Evolutionary conservation across 495 filamentous ascomycete genomes (phyloP).

Genomic region (Daldinia grandis): DNA sequence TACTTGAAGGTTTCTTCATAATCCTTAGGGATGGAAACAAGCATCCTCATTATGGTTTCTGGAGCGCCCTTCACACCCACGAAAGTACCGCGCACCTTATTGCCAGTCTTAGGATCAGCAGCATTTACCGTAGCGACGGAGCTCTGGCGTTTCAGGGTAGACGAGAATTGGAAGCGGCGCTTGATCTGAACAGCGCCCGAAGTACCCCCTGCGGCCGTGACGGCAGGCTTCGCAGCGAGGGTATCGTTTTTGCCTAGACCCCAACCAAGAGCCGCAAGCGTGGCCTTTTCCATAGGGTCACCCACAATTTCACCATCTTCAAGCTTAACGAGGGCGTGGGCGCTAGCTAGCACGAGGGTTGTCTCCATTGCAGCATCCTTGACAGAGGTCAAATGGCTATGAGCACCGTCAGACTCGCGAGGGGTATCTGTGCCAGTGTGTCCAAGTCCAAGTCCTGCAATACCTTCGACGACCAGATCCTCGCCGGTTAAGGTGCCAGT

Average conservation of each 20-base stretch:
- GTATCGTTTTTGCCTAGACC: conserved; percentile 86
- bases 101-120: conserved; percentile 71
- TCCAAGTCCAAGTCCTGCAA: conserved; percentile 84
- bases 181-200: conserved; percentile 83
- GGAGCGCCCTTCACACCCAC: conserved; percentile 96
- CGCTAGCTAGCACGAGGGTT: conserved; percentile 91
- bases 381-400: conserved; percentile 74
- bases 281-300: conserved; percentile 99
- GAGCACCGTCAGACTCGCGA: conserved; percentile 76
- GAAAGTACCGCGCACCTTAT: conserved; percentile 81
- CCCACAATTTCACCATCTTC: conserved; percentile 98
- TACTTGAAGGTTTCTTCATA: conserved; percentile 99
- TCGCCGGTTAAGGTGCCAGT: conserved; percentile 97
- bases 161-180: conserved; percentile 98
- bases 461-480: conserved; percentile 95
- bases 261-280: conserved; percentile 89
- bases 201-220: conserved; percentile 54
- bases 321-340: conserved; percentile 92
- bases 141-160: conserved; percentile 92
- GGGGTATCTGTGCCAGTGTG: conserved; percentile 69
- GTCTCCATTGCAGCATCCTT: conserved; percentile 76
- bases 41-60: conserved; percentile 93
- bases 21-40: conserved; percentile 79
- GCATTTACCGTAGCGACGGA: conserved; percentile 83
- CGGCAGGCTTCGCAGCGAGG: conserved; percentile 65